These are phyloP conservation scores for Tricholoma flavovirens DNA, from an alignment of 768 basidiomycete genomes.

Conservation along the genomic window DNA sequence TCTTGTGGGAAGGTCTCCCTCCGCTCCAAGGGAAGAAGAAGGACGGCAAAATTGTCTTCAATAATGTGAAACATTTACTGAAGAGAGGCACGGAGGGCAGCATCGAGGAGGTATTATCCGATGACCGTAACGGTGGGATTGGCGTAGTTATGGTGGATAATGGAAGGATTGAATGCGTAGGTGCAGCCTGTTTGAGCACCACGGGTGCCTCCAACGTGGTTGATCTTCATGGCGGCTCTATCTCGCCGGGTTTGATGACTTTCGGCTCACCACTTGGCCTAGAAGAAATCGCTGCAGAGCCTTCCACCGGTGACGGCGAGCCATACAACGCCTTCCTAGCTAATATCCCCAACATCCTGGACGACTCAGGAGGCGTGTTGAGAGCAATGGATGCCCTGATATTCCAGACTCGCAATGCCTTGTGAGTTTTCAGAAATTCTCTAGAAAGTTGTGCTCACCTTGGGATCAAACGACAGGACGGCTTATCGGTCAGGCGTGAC, in stretches of 20 bases:
- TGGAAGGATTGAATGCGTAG: slow-evolving; percentile 51
- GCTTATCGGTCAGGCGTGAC: slow-evolving; percentile 68
- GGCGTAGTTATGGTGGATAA: slow-evolving; percentile 38
- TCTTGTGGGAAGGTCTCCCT: slow-evolving; percentile 66
- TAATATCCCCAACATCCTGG: slow-evolving; percentile 38
- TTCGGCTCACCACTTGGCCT: slow-evolving; percentile 69
- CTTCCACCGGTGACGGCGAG: slow-evolving; percentile 59
- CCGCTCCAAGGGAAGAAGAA: slow-evolving; percentile 41
- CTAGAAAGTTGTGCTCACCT: not conserved
- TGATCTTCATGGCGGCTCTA: slow-evolving; percentile 64
- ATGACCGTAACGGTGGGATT: slow-evolving; percentile 16
- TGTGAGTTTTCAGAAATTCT: slow-evolving; percentile 41
- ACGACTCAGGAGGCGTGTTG: slow-evolving; percentile 48
- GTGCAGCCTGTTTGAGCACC: slow-evolving; percentile 26
- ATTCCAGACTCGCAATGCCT: slow-evolving; percentile 66
- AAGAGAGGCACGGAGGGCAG: slow-evolving; percentile 23
- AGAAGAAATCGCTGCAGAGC: slow-evolving; percentile 68
- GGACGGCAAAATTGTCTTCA: slow-evolving; percentile 44
- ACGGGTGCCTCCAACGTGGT: slow-evolving; percentile 27
- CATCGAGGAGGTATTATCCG: slow-evolving; percentile 27
- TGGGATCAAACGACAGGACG: slow-evolving; percentile 30
- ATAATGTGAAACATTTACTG: slow-evolving; percentile 59
- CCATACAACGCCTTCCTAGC: slow-evolving; percentile 50
- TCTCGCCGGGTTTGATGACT: slow-evolving; percentile 60
- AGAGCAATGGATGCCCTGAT: slow-evolving; percentile 66